phyloP scores from a whole-genome alignment of 345 rosid genomes.

The Anacardium occidentale region DNA sequence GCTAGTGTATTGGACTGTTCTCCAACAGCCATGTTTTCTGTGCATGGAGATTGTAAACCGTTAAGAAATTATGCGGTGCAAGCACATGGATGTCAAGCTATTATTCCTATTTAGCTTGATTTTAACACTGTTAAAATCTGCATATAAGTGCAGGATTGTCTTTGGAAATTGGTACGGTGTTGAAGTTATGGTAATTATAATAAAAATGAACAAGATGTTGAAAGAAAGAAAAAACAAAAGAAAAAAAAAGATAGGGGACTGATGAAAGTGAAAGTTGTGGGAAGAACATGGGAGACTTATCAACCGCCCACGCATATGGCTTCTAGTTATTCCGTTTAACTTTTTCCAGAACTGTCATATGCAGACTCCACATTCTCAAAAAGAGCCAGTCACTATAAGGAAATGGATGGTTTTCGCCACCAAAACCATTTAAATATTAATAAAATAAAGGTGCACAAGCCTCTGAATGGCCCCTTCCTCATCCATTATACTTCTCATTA shows the following conservation, averaged over 20 bases:
- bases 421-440: slow-evolving; percentile 23
- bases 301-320: slow-evolving; percentile 23
- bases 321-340: slow-evolving; percentile 30
- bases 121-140: background rate
- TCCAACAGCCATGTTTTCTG: background rate
- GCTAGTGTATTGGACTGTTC: no score
- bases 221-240: no score
- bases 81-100: background rate
- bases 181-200: background rate
- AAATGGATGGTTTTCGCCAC: slow-evolving; percentile 42
- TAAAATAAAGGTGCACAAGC: slow-evolving; percentile 2
- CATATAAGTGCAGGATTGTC: background rate
- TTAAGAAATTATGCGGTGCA: background rate
- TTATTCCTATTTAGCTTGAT: background rate
- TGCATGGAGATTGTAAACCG: background rate
- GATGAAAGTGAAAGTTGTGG: slow-evolving; percentile 47
- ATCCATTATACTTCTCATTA: slow-evolving; percentile 29
- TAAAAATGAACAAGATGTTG: background rate
- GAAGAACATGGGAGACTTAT: slow-evolving; percentile 48
- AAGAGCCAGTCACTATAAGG: slow-evolving; percentile 26
- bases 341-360: slow-evolving; percentile 42
- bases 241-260: slow-evolving; percentile 32
- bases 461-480: slow-evolving; percentile 11
- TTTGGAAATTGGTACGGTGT: background rate
- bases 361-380: slow-evolving; percentile 43